These are phyloP conservation scores for Canna indica DNA, from an alignment of 176 grass and related monocot species.

Conservation along the genomic window DNA sequence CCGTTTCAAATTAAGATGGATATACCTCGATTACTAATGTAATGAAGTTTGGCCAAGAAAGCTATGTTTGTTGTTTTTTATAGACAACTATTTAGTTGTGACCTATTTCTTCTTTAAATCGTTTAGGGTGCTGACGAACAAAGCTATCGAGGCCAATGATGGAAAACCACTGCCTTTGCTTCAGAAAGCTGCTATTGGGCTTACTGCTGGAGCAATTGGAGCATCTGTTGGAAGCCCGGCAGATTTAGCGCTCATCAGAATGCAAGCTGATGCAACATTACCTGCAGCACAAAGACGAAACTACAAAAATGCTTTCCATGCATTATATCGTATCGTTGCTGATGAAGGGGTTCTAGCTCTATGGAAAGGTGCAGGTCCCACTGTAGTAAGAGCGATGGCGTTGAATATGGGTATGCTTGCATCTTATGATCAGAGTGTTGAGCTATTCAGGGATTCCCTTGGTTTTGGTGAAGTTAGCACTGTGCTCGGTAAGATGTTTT, in stretches of 20 bases:
- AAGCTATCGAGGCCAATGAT: conserved; percentile 92
- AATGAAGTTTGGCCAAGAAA: background rate
- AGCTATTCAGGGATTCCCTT: conserved; percentile 74
- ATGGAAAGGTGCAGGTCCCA: conserved; percentile 94
- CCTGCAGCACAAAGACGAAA: conserved; percentile 58
- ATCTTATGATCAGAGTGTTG: conserved; percentile 89
- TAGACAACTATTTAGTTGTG: background rate
- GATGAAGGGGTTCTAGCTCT: conserved; percentile 93
- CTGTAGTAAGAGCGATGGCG: conserved; percentile 84
- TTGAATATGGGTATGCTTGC: conserved; percentile 99
- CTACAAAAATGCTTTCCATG: conserved; percentile 96
- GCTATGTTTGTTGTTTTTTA: background rate
- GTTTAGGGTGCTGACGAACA: conserved; percentile 81
- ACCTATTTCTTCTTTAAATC: background rate
- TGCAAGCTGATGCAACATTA: conserved; percentile 93
- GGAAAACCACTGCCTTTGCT: conserved; percentile 77
- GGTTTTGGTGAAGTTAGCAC: conserved; percentile 74
- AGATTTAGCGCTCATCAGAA: conserved; percentile 86
- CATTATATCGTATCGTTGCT: conserved; percentile 60
- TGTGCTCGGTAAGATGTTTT: conserved; percentile 51
- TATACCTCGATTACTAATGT: background rate
- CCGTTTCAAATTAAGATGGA: background rate
- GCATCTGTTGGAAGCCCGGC: conserved; percentile 77
- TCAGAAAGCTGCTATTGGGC: conserved; percentile 80
- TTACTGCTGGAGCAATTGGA: conserved; percentile 90